A percentile compares a stretch with the other conserved stretches of the same genome.
Conservation (phyloP, 345 rosid species). For the Pugionium cornutum region DNA sequence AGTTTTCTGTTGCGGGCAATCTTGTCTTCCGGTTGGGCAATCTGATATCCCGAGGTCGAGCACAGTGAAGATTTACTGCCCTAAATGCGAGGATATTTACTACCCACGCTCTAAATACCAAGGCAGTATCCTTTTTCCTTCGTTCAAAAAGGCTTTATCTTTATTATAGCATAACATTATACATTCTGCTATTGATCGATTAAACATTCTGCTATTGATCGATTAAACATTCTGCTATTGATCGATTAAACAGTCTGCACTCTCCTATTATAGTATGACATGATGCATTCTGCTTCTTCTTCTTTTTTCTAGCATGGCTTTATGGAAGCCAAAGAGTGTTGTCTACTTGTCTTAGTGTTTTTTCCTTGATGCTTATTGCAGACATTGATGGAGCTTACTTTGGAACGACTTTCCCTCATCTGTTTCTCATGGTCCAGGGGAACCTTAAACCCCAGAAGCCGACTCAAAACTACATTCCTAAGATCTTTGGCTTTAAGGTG, state of each 20-base stretch:
- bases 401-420: slow-evolving; percentile 57
- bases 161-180: neutral
- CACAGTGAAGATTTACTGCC: slow-evolving; percentile 78
- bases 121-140: slow-evolving; percentile 86
- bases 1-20: slow-evolving; percentile 85
- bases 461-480: slow-evolving; percentile 66
- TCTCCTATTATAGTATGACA: too few relatives aligned
- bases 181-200: slow-evolving; percentile 2
- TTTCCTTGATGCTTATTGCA: slow-evolving; percentile 48
- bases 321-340: slow-evolving; percentile 7
- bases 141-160: neutral
- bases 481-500: slow-evolving; percentile 92
- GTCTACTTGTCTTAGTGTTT: slow-evolving; percentile 22
- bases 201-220: too few relatives aligned
- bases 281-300: neutral
- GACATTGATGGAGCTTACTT: slow-evolving; percentile 79
- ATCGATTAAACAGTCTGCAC: too few relatives aligned
- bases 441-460: slow-evolving; percentile 86
- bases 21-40: slow-evolving; percentile 93
- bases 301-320: slow-evolving; percentile 1
- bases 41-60: slow-evolving; percentile 89
- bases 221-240: too few relatives aligned
- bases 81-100: slow-evolving; percentile 86
- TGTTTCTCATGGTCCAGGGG: slow-evolving; percentile 86
- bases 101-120: slow-evolving; percentile 97